Evolutionary conservation across 176 grass and related monocot species (phyloP).

Genomic region (Triticum aestivum): IWGSC_CS_RefSeq_v2.1 NC_057803.1:667518182-667518681

Average conservation of each 20-base stretch:
- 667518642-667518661: slow-evolving; percentile 82
- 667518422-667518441: slow-evolving; percentile 98
- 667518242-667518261: slow-evolving; percentile 98
- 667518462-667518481: slow-evolving; percentile 82
- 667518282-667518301: slow-evolving; percentile 90
- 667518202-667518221: slow-evolving; percentile 89
- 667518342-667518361: slow-evolving; percentile 96
- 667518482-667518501: slow-evolving; percentile 97
- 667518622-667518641: slow-evolving; percentile 97
- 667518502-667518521: slow-evolving; percentile 81
- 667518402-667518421: slow-evolving; percentile 91
- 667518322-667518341: slow-evolving; percentile 93
- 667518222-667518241: slow-evolving; percentile 94
- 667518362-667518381: slow-evolving; percentile 87
- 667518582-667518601: slow-evolving; percentile 45
- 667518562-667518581: neutral
- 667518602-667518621: slow-evolving; percentile 88
- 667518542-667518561: neutral
- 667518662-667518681: neutral
- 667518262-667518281: slow-evolving; percentile 84
- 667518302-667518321: slow-evolving; percentile 84
- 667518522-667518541: neutral
- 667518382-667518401: slow-evolving; percentile 75
- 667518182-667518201: slow-evolving; percentile 87
- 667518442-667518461: slow-evolving; percentile 90